Conservation (phyloP, 768 basidiomycete genomes). For the Mycena filopes region DNA sequence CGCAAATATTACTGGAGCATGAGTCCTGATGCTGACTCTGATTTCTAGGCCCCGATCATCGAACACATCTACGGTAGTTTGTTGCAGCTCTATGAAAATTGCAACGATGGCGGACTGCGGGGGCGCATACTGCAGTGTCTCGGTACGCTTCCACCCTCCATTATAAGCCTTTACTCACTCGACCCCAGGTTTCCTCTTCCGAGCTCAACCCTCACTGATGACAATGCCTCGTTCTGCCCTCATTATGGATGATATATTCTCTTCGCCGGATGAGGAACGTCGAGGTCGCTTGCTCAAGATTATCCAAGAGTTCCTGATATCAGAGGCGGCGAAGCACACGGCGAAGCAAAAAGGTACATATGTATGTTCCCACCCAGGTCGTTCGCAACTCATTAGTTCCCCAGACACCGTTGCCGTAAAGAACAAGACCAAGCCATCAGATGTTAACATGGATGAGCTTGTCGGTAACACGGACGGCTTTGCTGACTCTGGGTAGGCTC, state of each 20-base stretch:
- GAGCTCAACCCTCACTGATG: conserved; percentile 92
- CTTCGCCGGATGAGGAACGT: conserved; percentile 75
- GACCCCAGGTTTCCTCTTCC: conserved; percentile 84
- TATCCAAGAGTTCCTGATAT: conserved; percentile 90
- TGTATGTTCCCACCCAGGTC: not conserved
- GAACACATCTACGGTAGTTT: conserved; percentile 85
- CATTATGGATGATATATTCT: conserved; percentile 93
- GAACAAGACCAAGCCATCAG: conserved; percentile 52
- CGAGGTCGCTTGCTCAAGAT: conserved; percentile 83
- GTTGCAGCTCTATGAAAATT: conserved; percentile 77
- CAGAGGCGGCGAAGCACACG: conserved; percentile 83
- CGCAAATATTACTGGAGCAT: not conserved
- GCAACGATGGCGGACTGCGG: conserved; percentile 65
- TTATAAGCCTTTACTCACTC: conserved; percentile 7
- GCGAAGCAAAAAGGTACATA: conserved; percentile 73
- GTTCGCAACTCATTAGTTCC: conserved; percentile 6
- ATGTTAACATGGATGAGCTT: conserved; percentile 91
- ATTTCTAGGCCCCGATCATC: conserved; percentile 73
- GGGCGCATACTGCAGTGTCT: conserved; percentile 87
- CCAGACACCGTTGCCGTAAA: conserved; percentile 51
- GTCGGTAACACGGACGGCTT: conserved; percentile 96
- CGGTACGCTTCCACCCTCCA: conserved; percentile 56
- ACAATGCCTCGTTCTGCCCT: conserved; percentile 78
- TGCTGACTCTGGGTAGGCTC: conserved; percentile 91
- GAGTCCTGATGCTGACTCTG: not conserved